These are phyloP conservation scores for Verbena officinalis DNA, from an alignment of 257 asterid genomes.

Conservation along the genomic window DNA sequence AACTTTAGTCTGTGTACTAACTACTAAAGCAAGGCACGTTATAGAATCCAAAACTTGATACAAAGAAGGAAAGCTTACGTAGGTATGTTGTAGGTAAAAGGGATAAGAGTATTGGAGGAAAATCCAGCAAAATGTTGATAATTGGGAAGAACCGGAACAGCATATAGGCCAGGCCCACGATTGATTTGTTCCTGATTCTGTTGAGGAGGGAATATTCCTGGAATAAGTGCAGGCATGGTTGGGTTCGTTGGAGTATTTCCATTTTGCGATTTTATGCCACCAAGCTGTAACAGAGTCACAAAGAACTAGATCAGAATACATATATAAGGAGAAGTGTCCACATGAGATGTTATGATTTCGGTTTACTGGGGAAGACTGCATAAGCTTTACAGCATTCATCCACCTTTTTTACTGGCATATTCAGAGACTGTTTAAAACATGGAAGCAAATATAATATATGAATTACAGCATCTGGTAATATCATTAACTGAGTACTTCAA, in stretches of 20 bases:
- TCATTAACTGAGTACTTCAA: slow-evolving; percentile 10
- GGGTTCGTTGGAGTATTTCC: slow-evolving; percentile 39
- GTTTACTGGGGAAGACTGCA: slow-evolving; percentile 17
- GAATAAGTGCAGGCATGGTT: slow-evolving; percentile 43
- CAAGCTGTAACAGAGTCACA: slow-evolving; percentile 37
- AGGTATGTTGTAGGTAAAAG: slow-evolving; percentile 83
- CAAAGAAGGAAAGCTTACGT: slow-evolving; percentile 57
- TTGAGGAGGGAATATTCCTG: slow-evolving; percentile 45
- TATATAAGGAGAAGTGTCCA: neutral
- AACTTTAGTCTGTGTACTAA: neutral
- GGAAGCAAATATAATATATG: neutral
- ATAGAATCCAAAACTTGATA: neutral
- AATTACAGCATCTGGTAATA: neutral
- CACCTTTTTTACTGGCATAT: slow-evolving; percentile 3
- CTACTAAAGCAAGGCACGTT: slow-evolving; percentile 1
- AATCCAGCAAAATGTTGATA: slow-evolving; percentile 62
- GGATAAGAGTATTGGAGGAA: slow-evolving; percentile 65
- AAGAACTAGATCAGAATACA: slow-evolving; percentile 23
- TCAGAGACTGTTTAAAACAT: slow-evolving; percentile 23
- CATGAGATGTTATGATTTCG: neutral
- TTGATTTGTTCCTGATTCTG: slow-evolving; percentile 66
- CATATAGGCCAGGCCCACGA: slow-evolving; percentile 92
- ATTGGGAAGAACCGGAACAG: slow-evolving; percentile 67
- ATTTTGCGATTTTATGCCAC: slow-evolving; percentile 45
- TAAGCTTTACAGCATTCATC: slow-evolving; percentile 15